phyloP scores from a whole-genome alignment of 163 green algal species.

The Scenedesmus sp. region DNA sequence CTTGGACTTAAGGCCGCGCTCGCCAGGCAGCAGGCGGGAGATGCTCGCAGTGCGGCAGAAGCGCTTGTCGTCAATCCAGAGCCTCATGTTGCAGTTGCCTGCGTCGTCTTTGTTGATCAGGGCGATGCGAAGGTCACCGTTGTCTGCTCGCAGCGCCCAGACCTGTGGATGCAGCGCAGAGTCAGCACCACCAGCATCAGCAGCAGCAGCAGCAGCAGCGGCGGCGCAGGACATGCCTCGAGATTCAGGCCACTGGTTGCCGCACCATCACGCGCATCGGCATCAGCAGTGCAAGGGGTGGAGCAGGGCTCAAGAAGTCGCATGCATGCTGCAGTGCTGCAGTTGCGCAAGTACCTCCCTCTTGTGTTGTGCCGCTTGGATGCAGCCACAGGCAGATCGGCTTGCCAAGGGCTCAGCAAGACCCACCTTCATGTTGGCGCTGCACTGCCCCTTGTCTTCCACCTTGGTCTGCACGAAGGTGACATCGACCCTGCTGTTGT shows the following conservation, averaged over 20 bases:
- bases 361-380: too few relatives aligned
- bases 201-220: neutral
- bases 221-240: too few relatives aligned
- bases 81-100: slow-evolving; percentile 17
- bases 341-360: too few relatives aligned
- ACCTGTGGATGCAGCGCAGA: neutral
- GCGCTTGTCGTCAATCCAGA: neutral
- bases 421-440: slow-evolving; percentile 36
- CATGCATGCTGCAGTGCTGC: too few relatives aligned
- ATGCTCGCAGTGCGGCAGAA: neutral
- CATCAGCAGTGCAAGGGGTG: too few relatives aligned
- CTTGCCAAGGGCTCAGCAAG: too few relatives aligned
- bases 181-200: neutral
- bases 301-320: too few relatives aligned
- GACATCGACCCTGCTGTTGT: neutral
- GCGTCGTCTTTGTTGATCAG: slow-evolving; percentile 35
- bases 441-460: slow-evolving; percentile 1
- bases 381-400: neutral
- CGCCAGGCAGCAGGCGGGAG: slow-evolving; percentile 29
- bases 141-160: neutral
- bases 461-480: neutral
- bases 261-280: too few relatives aligned
- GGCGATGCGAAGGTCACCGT: slow-evolving; percentile 17
- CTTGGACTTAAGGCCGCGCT: neutral
- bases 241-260: too few relatives aligned